Evolutionary conservation across 345 rosid genomes (phyloP).

Genomic region (Limnanthes douglasii): DNA sequence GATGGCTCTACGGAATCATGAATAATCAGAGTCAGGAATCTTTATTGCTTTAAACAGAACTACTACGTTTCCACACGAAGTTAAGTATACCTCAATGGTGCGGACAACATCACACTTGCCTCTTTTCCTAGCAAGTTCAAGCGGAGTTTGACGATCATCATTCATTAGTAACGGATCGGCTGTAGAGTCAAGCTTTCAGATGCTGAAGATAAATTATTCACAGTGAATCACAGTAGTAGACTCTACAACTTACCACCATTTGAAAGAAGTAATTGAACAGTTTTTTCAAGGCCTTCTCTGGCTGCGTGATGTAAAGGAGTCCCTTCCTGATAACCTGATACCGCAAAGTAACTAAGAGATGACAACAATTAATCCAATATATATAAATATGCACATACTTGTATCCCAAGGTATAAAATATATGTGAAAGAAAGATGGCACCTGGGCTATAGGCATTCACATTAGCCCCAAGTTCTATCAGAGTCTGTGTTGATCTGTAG

Average conservation of each 20-base stretch:
- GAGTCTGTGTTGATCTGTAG: conserved; percentile 47
- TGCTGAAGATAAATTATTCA: too few relatives aligned
- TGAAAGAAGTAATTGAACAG: conserved; percentile 66
- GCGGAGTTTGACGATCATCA: conserved; percentile 87
- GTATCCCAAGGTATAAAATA: too few relatives aligned
- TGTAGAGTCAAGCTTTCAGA: conserved; percentile 20
- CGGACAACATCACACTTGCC: conserved; percentile 62
- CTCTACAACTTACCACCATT: conserved; percentile 56
- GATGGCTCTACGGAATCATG: conserved; percentile 34
- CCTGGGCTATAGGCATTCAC: conserved; percentile 85
- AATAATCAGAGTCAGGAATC: too few relatives aligned
- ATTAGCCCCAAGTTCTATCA: conserved; percentile 81
- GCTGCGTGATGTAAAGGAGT: conserved; percentile 98
- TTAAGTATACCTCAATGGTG: conserved; percentile 59
- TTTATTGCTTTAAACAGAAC: too few relatives aligned
- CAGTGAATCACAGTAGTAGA: too few relatives aligned
- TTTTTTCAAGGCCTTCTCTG: conserved; percentile 67
- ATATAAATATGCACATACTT: too few relatives aligned
- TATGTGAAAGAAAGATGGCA: too few relatives aligned
- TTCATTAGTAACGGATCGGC: conserved; percentile 73
- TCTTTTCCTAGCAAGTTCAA: conserved; percentile 82
- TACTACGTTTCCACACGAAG: too few relatives aligned
- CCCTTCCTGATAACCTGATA: conserved; percentile 66
- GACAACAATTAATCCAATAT: too few relatives aligned
- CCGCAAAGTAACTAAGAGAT: conserved; percentile 1